Conservation (phyloP, 495 filamentous ascomycete genomes). For the Penicillium parvum region DNA sequence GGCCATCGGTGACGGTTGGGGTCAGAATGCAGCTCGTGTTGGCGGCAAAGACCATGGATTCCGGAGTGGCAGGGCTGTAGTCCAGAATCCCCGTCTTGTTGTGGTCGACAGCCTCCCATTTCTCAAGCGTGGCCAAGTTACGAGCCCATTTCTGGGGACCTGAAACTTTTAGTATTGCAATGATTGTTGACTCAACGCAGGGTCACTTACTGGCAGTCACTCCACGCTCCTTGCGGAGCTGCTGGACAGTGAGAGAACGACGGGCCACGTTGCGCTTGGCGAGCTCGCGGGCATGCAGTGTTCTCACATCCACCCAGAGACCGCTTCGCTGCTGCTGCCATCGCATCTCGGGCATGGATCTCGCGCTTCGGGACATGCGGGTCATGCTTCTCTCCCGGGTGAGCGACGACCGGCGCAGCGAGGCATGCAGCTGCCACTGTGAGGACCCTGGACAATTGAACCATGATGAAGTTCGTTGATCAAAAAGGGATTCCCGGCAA, state of each 20-base stretch:
- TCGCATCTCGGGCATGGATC: conserved; percentile 26
- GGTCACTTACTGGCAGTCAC: conserved; percentile 40
- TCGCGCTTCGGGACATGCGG: conserved; percentile 29
- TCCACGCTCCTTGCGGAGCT: conserved; percentile 46
- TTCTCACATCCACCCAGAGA: conserved; percentile 26
- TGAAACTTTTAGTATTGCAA: background rate
- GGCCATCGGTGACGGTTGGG: conserved; percentile 50
- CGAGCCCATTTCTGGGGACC: conserved; percentile 30
- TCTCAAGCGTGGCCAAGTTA: conserved; percentile 31
- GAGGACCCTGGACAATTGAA: conserved; percentile 25
- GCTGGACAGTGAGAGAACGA: conserved; percentile 33
- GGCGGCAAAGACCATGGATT: conserved; percentile 45
- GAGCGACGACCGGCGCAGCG: conserved; percentile 24
- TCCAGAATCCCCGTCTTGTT: conserved; percentile 28
- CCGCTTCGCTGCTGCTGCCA: conserved; percentile 25
- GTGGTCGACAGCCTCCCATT: conserved; percentile 53
- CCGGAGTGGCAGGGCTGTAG: conserved; percentile 19
- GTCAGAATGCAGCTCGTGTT: conserved; percentile 52
- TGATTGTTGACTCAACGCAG: background rate
- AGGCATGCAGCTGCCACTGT: conserved; percentile 23
- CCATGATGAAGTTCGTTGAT: too few species aligned
- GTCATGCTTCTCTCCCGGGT: conserved; percentile 38
- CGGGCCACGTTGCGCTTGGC: conserved; percentile 33
- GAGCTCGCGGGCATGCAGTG: conserved; percentile 24
- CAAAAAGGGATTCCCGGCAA: too few species aligned